phyloP scores from a whole-genome alignment of 345 rosid species.

The Citrus trifoliata region DNA sequence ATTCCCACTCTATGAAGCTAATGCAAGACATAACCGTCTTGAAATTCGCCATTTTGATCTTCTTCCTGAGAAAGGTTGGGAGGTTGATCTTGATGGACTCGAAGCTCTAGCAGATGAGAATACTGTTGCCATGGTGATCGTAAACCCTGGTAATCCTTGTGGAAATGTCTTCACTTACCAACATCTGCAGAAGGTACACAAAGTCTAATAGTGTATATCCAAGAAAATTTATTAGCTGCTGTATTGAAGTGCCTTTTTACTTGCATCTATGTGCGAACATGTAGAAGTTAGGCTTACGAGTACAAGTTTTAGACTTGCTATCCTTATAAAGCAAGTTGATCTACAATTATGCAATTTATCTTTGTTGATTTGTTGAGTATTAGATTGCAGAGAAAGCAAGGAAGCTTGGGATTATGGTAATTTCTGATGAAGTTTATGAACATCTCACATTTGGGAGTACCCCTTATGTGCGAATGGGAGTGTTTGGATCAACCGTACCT shows the following conservation, averaged over 20 bases:
- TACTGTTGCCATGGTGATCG: conserved; percentile 57
- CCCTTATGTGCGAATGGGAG: conserved; percentile 58
- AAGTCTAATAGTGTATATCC: too few species aligned
- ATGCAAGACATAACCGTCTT: conserved; percentile 31
- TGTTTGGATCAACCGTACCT: conserved; percentile 54
- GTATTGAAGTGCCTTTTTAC: too few species aligned
- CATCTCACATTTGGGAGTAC: conserved; percentile 45
- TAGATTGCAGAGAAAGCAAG: conserved; percentile 56
- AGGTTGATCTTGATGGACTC: conserved; percentile 52
- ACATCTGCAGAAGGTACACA: conserved; percentile 48
- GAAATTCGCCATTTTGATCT: conserved; percentile 61
- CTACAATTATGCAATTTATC: too few species aligned
- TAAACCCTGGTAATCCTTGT: conserved; percentile 66
- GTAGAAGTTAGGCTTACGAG: too few species aligned
- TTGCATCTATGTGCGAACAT: too few species aligned
- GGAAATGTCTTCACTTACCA: conserved; percentile 54
- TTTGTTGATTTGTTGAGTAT: not conserved
- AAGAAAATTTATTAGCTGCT: too few species aligned
- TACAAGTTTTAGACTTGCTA: too few species aligned
- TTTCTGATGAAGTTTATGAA: conserved; percentile 60
- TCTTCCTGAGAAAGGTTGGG: conserved; percentile 62
- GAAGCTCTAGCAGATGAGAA: conserved; percentile 60
- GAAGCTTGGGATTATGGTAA: conserved; percentile 52
- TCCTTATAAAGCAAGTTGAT: too few species aligned
- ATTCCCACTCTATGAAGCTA: conserved; percentile 48